Evolutionary conservation across 1,284 basidiomycete genomes (phyloP), one percentile per base, ranked within the genome.

Genomic region (Neonothopanus nambi): DNA sequence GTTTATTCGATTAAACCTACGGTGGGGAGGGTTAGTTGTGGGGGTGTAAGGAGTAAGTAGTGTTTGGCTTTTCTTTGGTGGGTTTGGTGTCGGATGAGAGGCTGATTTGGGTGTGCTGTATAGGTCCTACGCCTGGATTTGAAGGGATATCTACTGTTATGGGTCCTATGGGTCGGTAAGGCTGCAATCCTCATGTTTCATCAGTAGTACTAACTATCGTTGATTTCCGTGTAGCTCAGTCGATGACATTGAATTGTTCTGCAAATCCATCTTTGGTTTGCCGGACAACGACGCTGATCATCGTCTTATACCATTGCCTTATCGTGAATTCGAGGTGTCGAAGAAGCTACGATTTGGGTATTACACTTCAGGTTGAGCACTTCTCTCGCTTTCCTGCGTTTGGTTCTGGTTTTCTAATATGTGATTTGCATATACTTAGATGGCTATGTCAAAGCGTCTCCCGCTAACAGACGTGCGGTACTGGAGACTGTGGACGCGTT

Each of bases 1-100:
- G 76, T 91, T 28, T 95, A 88, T 62, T 82, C 87, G 5, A 62
- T 96, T 41, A 96, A 95, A 67, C 89, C 93, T 3, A 80, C 76
- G 9, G 44, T 67, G 51, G 74, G 77, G 1, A 71, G 89, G 26
- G 72, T 86, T 30, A 80, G 81, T 36, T 63, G 60, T 38, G 59
- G 64, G 13, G 87, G 88, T 0, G 66, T 75, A 13, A 70, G 63
- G 70, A 72, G 81, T 82, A 60, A 56, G 73, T 55, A 13, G 15
- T 35, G 12, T 17, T 21, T 28, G 45, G 21, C 5, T 5, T 24
- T 52, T 55, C 12, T 57, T 15, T 15, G 17, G 24, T 12, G 23
- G n/a, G n/a, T n/a, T 37, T 36, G 35, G 24, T 48, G 30, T 33
- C 9, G 18, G 7, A 9, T 11, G 41, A 21, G 18, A 37, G 4